phyloP scores from a whole-genome alignment of 2,329 filamentous ascomycete genomes.

The Bipolaris cookei region DNA sequence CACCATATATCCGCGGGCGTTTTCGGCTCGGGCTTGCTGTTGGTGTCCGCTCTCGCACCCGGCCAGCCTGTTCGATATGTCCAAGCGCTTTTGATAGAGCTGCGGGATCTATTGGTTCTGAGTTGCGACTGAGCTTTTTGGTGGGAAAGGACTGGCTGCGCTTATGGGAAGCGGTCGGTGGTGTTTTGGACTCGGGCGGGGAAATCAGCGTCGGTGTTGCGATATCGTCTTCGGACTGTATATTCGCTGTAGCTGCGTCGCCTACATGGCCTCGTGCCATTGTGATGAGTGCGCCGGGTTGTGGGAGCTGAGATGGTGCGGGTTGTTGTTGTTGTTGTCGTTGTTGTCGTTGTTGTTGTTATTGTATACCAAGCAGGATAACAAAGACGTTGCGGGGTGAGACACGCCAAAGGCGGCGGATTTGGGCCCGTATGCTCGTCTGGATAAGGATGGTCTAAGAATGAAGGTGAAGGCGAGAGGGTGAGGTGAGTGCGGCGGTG shows the following conservation, averaged over 20 bases:
- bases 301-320: conserved; percentile 5
- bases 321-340: neutral
- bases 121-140: conserved; percentile 44
- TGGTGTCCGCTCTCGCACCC: conserved; percentile 66
- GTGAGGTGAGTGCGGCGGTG: conserved; percentile 24
- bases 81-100: conserved; percentile 67
- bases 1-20: conserved; percentile 69
- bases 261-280: conserved; percentile 30
- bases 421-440: neutral
- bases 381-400: conserved; percentile 6
- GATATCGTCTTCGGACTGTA: conserved; percentile 34
- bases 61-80: conserved; percentile 66
- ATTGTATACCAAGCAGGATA: conserved; percentile 1
- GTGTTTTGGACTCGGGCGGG: conserved; percentile 66
- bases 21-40: conserved; percentile 71
- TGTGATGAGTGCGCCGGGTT: conserved; percentile 19
- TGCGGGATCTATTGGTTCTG: conserved; percentile 64
- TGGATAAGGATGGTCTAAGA: conserved; percentile 11
- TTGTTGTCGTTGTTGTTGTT: neutral
- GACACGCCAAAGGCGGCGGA: neutral
- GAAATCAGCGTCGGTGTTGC: conserved; percentile 58
- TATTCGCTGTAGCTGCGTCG: conserved; percentile 23
- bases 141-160: conserved; percentile 48
- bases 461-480: conserved; percentile 13
- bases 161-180: conserved; percentile 62